Percentiles rank a stretch among this genome's conserved stretches.
These are phyloP conservation scores for Globisporangium splendens DNA, from an alignment of 352 stramenopile species.

Conservation along the genomic window DNA sequence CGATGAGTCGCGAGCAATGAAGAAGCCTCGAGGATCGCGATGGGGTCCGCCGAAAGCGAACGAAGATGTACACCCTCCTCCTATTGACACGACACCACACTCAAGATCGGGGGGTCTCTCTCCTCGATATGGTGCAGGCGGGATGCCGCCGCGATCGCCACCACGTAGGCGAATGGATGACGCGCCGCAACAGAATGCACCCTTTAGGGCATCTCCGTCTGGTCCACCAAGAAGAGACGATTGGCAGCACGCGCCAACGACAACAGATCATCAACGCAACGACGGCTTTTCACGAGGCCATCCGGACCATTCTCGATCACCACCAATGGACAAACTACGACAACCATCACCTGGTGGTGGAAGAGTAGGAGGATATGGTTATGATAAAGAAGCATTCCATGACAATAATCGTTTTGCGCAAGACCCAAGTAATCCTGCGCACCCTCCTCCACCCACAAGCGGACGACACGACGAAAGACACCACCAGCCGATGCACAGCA, in stretches of 20 bases:
- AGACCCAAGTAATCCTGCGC: background rate
- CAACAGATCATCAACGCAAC: background rate
- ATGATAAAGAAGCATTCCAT: slow-evolving; percentile 11
- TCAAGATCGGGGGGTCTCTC: background rate
- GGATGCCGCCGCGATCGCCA: slow-evolving; percentile 8
- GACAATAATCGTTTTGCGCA: slow-evolving; percentile 14
- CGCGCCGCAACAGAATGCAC: background rate
- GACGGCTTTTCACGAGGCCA: background rate
- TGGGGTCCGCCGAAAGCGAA: slow-evolving; percentile 57
- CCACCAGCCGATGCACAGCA: background rate
- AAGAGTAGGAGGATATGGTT: slow-evolving; percentile 7
- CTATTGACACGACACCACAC: slow-evolving; percentile 39
- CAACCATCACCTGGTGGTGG: slow-evolving; percentile 2
- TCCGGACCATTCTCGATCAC: background rate
- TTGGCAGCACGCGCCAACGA: background rate
- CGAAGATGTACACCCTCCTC: slow-evolving; percentile 36
- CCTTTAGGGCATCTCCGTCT: background rate
- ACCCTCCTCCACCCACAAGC: background rate
- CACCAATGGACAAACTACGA: slow-evolving; percentile 1
- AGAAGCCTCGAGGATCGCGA: slow-evolving; percentile 64
- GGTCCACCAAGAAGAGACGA: background rate
- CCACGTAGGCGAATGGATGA: slow-evolving; percentile 7
- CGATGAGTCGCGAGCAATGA: slow-evolving; percentile 34
- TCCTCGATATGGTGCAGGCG: background rate
- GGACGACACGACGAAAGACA: slow-evolving; percentile 8